Base-by-base conservation (phyloP, 805 yeast genomes). In the Schwanniomyces vanrijiae region DNA sequence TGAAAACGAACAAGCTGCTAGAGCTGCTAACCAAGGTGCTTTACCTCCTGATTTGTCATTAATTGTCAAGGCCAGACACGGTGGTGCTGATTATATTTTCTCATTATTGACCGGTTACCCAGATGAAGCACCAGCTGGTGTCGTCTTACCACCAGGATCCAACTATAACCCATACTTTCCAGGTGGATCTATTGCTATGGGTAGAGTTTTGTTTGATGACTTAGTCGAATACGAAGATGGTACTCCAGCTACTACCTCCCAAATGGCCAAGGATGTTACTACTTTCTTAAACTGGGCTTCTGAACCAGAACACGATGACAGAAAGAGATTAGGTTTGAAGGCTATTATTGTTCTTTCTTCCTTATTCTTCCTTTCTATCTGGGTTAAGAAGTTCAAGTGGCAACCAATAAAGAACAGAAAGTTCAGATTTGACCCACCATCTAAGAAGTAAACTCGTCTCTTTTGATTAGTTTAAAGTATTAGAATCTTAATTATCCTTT, bases 81-180 rank as follows among this genome's bases (percentile, higher is more conserved):
- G 98, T 69, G 97, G 90, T 59, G 81, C 88, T 68, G 98, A 94
- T 72, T 94, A 94, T 76, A 87, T 94, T 69, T 94, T 94, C 73
- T 75, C 97, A 25, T 76, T 94, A 65, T 85, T 94, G 73, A 94
- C 98, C 53, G 99, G 99, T 67, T 94, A 94, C 80, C 98, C 98
- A 63, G 99, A 94, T 41, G 98, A 94, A 53, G 88, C 96, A 52
- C 99, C 99, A 59, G 98, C 97, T 26, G 99, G 99, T 78, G 97
- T 89, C 51, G 80, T 71, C 44, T 79, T 94, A 61, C 95, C 98
- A 49, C 87, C 89, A 53, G 99, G 99, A 55, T 73, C 96, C 53
- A 94, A 94, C 85, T 94, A 94, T 78, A 94, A 94, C 82, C 99
- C 99, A 65, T 94, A 94, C 81, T 94, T 94, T 96, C 98, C 99